These are phyloP conservation scores for Thermomucor indicae-seudaticae DNA, from an alignment of 371 early-diverging fungal genomes.

Conservation along the genomic window DNA sequence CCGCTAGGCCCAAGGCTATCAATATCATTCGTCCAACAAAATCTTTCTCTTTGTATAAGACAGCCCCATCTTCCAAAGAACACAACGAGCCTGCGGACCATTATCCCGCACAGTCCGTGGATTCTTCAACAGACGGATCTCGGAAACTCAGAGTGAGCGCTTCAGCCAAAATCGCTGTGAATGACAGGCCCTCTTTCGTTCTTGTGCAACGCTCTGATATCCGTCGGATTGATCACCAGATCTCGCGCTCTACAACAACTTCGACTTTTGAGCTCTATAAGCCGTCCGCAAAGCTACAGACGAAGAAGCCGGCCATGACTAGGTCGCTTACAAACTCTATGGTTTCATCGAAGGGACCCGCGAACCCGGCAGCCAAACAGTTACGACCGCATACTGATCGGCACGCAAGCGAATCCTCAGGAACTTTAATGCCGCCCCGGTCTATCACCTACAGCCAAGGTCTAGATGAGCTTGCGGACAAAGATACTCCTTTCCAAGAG, in stretches of 20 bases:
- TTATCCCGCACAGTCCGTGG: no score
- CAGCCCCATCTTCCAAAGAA: background rate
- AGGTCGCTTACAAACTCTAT: background rate
- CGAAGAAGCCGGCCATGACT: background rate
- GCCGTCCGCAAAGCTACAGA: background rate
- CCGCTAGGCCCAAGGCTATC: conserved; percentile 10
- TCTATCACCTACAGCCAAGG: background rate
- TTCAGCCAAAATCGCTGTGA: conserved; percentile 6
- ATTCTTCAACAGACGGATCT: no score
- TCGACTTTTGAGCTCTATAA: background rate
- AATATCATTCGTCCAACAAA: conserved; percentile 12
- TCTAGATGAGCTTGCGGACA: conserved; percentile 11
- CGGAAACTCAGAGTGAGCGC: conserved; percentile 9
- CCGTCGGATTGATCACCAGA: background rate
- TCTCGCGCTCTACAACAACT: background rate
- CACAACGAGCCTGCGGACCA: no score
- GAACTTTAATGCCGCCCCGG: background rate
- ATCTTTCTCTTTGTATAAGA: conserved; percentile 4
- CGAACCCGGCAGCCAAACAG: background rate
- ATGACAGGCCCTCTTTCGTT: conserved; percentile 1
- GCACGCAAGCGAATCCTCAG: background rate
- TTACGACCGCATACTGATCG: background rate
- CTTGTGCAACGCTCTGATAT: conserved; percentile 8
- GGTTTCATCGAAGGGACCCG: background rate
- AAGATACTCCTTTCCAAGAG: conserved; percentile 15